These are phyloP conservation scores for Tieghemostelium lacteum DNA, from an alignment of 78 protist species.

Conservation along the genomic window DNA sequence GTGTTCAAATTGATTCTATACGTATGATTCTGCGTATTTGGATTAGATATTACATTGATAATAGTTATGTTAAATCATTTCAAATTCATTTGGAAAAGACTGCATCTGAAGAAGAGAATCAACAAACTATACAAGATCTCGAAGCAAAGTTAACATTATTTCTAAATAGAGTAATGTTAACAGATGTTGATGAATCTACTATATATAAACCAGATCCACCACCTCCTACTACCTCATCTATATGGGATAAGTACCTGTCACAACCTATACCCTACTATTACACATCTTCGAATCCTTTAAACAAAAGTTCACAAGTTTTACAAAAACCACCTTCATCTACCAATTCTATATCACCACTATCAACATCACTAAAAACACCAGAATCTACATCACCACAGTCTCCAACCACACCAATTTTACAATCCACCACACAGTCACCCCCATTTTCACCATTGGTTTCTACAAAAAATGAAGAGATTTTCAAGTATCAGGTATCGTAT, in stretches of 20 bases:
- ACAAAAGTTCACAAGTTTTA: not conserved
- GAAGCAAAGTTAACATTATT: no score
- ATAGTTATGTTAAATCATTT: not conserved
- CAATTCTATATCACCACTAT: not conserved
- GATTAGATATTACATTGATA: not conserved
- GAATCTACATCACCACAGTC: not conserved
- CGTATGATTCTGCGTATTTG: not conserved
- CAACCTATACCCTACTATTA: conserved; percentile 13
- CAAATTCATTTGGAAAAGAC: no score
- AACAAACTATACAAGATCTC: not conserved
- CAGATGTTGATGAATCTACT: not conserved
- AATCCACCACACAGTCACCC: not conserved
- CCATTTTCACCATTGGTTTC: not conserved
- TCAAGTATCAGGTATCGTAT: conserved; percentile 40
- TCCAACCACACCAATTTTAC: not conserved
- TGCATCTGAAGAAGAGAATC: not conserved
- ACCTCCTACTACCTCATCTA: not conserved
- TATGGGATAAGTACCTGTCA: conserved; percentile 17
- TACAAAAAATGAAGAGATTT: not conserved
- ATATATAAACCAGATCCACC: not conserved
- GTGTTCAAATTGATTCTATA: not conserved
- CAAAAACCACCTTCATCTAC: not conserved
- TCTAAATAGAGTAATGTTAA: not conserved
- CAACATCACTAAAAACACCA: not conserved
- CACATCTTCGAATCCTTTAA: not conserved